Conservation (phyloP, 805 yeast species). For the Candida fluviatilis region DNA sequence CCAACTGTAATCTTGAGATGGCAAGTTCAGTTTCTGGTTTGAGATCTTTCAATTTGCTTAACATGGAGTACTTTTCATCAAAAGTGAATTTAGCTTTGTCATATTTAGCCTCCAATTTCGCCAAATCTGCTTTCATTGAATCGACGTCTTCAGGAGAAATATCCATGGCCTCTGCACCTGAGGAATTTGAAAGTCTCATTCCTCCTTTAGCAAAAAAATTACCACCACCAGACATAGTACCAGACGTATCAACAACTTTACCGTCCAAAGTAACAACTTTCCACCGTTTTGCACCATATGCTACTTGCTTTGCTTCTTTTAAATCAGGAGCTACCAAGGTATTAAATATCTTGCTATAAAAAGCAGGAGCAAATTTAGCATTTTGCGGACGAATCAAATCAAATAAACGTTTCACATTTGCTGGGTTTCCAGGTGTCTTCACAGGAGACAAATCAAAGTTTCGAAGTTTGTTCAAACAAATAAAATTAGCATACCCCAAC, state of each 20-base stretch:
- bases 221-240: slow-evolving; percentile 98
- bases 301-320: slow-evolving; percentile 79
- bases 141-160: slow-evolving; percentile 55
- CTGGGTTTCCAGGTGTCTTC: slow-evolving; percentile 60
- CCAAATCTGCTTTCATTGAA: slow-evolving; percentile 48
- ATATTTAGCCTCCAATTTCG: slow-evolving; percentile 50
- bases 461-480: slow-evolving; percentile 71
- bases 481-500: slow-evolving; percentile 86
- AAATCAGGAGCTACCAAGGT: slow-evolving; percentile 82
- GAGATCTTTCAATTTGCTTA: slow-evolving; percentile 56
- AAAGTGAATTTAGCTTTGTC: slow-evolving; percentile 47
- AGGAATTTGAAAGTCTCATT: slow-evolving; percentile 51
- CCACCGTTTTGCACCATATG: slow-evolving; percentile 75
- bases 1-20: slow-evolving; percentile 56
- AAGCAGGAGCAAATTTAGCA: slow-evolving; percentile 74
- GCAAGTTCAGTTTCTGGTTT: slow-evolving; percentile 66
- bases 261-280: slow-evolving; percentile 94
- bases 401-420: slow-evolving; percentile 72
- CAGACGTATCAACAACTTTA: slow-evolving; percentile 84
- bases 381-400: slow-evolving; percentile 74
- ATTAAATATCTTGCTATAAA: slow-evolving; percentile 80
- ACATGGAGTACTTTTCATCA: slow-evolving; percentile 55
- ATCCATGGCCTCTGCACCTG: slow-evolving; percentile 22
- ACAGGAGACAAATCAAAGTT: slow-evolving; percentile 55
- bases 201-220: slow-evolving; percentile 64